phyloP scores from a whole-genome alignment of 176 grass and related monocot genomes.

The Typha latifolia region DNA sequence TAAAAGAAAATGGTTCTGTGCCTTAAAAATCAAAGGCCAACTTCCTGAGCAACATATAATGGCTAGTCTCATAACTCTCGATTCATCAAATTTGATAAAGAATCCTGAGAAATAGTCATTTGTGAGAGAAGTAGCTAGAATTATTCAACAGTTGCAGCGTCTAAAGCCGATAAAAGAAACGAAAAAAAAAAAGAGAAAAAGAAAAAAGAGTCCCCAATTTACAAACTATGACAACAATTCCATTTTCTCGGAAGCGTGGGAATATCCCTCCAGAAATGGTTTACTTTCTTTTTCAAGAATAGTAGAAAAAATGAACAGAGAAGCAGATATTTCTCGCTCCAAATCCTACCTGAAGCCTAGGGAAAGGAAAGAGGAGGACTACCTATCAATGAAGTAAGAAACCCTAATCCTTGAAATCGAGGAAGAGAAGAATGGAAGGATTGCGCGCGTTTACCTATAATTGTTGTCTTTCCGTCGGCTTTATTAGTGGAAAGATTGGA shows the following conservation, averaged over 20 bases:
- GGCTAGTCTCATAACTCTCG: neutral
- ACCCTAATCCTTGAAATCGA: neutral
- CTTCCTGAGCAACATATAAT: neutral
- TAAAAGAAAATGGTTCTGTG: neutral
- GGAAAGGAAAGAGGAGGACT: too few species aligned
- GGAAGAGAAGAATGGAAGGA: neutral
- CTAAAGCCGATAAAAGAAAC: too few species aligned
- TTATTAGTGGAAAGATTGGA: too few species aligned
- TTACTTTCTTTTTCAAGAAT: too few species aligned
- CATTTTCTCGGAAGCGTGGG: too few species aligned
- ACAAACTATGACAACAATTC: too few species aligned
- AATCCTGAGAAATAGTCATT: neutral
- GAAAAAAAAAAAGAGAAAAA: too few species aligned
- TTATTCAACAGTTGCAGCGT: neutral
- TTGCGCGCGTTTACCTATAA: neutral
- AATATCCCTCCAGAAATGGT: too few species aligned
- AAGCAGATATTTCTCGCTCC: neutral
- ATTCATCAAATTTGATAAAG: neutral
- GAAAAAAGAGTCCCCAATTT: too few species aligned
- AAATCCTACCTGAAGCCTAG: neutral
- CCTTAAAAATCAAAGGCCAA: neutral
- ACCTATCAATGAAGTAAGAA: neutral
- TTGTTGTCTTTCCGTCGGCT: neutral
- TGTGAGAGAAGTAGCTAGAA: neutral
- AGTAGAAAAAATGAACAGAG: neutral